Percentiles rank a stretch among this genome's conserved stretches.
Conservation (phyloP, 176 grass and related monocot genomes). For the Carex myosuroides region DNA sequence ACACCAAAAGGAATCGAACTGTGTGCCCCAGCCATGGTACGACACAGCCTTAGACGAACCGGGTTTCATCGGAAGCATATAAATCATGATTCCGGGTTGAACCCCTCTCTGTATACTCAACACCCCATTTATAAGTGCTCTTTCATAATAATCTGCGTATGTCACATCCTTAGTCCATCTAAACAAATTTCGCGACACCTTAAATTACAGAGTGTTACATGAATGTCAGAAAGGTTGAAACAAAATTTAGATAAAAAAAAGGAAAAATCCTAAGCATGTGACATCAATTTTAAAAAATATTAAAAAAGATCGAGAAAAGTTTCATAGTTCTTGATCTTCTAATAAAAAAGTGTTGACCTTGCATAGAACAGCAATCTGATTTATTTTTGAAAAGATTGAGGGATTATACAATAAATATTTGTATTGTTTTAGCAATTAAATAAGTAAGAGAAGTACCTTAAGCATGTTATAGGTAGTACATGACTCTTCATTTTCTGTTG, state of each 20-base stretch:
- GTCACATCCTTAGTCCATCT: conserved; percentile 87
- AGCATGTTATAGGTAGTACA: conserved; percentile 98
- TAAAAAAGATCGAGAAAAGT: no score
- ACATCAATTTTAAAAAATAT: background rate
- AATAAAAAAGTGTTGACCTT: background rate
- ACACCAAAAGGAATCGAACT: conserved; percentile 77
- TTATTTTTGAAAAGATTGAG: background rate
- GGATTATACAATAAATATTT: background rate
- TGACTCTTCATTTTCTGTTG: conserved; percentile 79
- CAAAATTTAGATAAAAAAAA: background rate
- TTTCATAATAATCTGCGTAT: conserved; percentile 85
- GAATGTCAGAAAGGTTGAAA: background rate
- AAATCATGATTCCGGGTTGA: conserved; percentile 93
- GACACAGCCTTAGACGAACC: conserved; percentile 67
- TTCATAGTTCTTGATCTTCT: background rate
- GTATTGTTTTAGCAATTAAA: background rate
- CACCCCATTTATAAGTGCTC: conserved; percentile 75
- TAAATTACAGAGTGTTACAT: conserved; percentile 5
- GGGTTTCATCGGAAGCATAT: conserved; percentile 88
- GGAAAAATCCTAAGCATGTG: background rate
- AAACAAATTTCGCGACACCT: conserved; percentile 87
- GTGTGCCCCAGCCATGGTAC: conserved; percentile 80
- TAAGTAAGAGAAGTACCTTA: conserved; percentile 45
- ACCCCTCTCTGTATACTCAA: conserved; percentile 89
- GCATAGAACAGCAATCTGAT: background rate